Base-by-base conservation (phyloP, 1,139 yeast genomes). In the Neolecta irregularis region DNA sequence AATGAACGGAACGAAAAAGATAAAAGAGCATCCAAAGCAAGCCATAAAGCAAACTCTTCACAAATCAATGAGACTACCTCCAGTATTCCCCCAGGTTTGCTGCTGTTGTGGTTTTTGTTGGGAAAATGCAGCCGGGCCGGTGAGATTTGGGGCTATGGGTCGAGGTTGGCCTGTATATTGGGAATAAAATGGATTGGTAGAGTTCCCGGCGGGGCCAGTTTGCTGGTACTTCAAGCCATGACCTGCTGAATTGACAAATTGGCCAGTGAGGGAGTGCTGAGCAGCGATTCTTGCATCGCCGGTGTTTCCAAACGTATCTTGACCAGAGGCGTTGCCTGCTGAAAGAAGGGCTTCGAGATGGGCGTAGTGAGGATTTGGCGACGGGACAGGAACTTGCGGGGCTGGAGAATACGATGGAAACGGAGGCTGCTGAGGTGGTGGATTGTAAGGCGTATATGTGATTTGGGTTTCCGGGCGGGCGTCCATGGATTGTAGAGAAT, bases 291-390 rank as follows among this genome's bases (percentile, higher is more conserved):
- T 73, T 20, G 74, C 59, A 11, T 76, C 78, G 37, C 98, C 98
- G 4, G 81, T 75, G 55, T 88, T 88, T 56, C 98, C 98, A 56
- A 80, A 88, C 0, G 96, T 85, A 56, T 88, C 98, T 39, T 83
- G 63, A 17, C 95, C 96, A 7, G 34, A 32, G n/a, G 39, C 32
- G 1, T 93, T 79, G 25, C 94, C 95, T 38, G 74, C 71, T 8
- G 92, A 78, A 46, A 85, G 65, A 40, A 85, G 62, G 41, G 69
- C 67, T 56, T 85, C 83, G 50, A 85, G 67, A 46, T 79, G 88
- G 13, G 83, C 60, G 64, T 69, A 57, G 56, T 72, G 65, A 29
- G 50, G 37, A 25, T 40, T 35, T 26, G 32, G 33, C 6, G 19
- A 21, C 5, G 16, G 20, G 8, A 6, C 30, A 18, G 25, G 26